Evolutionary conservation across 2,329 filamentous ascomycete genomes (phyloP), one percentile per base, ranked within the genome.

Genomic region (Hyphodiscus sp.): DNA sequence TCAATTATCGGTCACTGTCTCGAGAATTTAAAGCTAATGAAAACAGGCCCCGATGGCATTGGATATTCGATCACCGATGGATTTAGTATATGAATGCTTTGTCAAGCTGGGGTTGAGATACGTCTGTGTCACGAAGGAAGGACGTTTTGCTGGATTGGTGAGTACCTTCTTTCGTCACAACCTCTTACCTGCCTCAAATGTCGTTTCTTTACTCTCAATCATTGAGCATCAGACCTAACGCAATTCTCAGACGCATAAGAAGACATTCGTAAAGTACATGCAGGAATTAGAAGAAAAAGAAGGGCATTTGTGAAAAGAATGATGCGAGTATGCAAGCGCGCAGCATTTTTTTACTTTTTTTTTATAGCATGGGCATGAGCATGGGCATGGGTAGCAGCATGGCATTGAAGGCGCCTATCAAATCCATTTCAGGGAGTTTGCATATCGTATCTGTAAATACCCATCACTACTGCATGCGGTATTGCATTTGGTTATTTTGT

Each of bases 41-140:
- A 26, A 50, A 15, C 45, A 85, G 82, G 87, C 92, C 2, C 94
- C 94, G 0, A 81, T 99, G 15, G 81, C 91, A 13, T 75, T 99
- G 20, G 94, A 99, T 65, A 87, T 95, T 29, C 82, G 85, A 61
- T 94, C 87, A 0, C 89, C 94, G 0, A 91, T 97, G 81, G 91
- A 97, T 67, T 74, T 99, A 41, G 94, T 96, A 3, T 96, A 96
- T 65, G 94, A 99, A 68, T 92, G 91, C 65, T 99, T 97, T 69
- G 88, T 89, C 49, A 99, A 99, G 71, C 76, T 99, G 9, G 94
- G 94, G 1, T 71, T 99, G 60, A 79, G 94, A 57, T 97, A 96
- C 70, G 86, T 99, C 48, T 97, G 94, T 68, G 91, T 96, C 4
- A 74, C 94, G 23, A 81, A 81, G 52, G 85, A 96, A 60, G 94